A percentile compares a stretch with the other conserved stretches of the same genome.
Evolutionary conservation across 225 moss, liverwort and hornwort species (phyloP).

Genomic region (Thuidium tamariscinum): DNA sequence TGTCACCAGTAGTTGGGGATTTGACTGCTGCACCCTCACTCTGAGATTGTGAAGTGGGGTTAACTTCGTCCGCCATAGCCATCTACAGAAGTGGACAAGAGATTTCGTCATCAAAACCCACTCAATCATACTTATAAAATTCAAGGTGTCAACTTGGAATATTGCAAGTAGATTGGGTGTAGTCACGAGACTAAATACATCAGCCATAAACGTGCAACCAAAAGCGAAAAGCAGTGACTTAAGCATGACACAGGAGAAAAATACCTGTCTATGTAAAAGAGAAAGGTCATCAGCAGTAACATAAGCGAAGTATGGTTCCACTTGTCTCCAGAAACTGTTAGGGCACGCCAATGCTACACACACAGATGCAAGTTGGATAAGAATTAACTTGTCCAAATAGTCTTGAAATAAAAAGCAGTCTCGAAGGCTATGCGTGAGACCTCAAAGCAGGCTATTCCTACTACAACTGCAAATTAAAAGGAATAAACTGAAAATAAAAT

Average conservation of each 20-base stretch:
- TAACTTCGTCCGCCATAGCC: slow-evolving; percentile 19
- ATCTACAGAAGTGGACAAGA: slow-evolving; percentile 13
- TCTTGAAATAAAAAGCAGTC: background rate
- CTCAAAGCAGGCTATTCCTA: background rate
- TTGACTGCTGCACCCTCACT: slow-evolving; percentile 30
- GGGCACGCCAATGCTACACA: slow-evolving; percentile 53
- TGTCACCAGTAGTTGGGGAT: slow-evolving; percentile 50
- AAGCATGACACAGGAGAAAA: background rate
- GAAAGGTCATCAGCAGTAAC: slow-evolving; percentile 60
- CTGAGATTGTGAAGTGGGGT: slow-evolving; percentile 35
- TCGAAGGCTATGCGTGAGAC: background rate
- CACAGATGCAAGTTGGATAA: background rate
- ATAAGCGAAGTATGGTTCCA: slow-evolving; percentile 77
- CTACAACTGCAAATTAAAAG: background rate
- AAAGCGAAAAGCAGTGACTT: background rate
- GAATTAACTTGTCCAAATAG: background rate
- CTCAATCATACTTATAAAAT: background rate
- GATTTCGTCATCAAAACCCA: background rate
- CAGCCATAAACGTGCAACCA: background rate
- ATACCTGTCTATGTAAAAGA: slow-evolving; percentile 58
- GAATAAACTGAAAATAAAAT: background rate
- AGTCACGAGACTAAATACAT: background rate
- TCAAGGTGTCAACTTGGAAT: background rate
- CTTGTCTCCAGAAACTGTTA: slow-evolving; percentile 67
- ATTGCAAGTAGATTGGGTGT: background rate